phyloP scores from a whole-genome alignment of 192 early-diverging fungal genomes.

The Coemansia sp. region DNA sequence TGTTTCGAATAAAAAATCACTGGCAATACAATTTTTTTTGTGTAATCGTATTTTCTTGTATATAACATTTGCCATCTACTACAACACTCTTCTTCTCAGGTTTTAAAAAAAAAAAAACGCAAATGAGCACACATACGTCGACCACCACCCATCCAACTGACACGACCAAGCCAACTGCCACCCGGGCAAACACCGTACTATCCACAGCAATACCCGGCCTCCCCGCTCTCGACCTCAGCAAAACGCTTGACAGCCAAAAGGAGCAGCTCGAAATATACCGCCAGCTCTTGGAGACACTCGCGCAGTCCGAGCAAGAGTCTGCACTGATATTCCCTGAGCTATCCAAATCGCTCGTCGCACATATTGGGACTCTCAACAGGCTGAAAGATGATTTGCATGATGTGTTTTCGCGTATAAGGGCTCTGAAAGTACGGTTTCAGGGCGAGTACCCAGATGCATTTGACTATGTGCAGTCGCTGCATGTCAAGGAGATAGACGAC shows the following conservation, averaged over 20 bases:
- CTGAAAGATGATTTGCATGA: slow-evolving; percentile 44
- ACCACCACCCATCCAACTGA: background rate
- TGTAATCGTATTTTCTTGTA: no score
- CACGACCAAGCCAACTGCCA: background rate
- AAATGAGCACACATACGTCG: background rate
- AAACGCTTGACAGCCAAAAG: slow-evolving; percentile 19
- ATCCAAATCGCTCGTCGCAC: slow-evolving; percentile 26
- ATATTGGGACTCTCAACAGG: slow-evolving; percentile 18
- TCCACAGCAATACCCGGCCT: slow-evolving; percentile 23
- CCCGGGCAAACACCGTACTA: slow-evolving; percentile 2
- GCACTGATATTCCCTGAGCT: slow-evolving; percentile 31
- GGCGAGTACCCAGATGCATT: slow-evolving; percentile 31
- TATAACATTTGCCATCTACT: no score
- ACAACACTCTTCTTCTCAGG: no score
- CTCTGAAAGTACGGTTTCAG: slow-evolving; percentile 33
- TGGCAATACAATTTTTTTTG: no score
- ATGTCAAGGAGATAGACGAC: slow-evolving; percentile 38
- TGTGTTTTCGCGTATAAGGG: slow-evolving; percentile 36
- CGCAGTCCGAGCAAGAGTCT: slow-evolving; percentile 32
- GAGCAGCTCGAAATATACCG: slow-evolving; percentile 37
- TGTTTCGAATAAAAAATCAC: no score
- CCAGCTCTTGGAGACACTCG: slow-evolving; percentile 21
- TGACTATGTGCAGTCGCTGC: slow-evolving; percentile 45
- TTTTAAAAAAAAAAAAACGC: background rate
- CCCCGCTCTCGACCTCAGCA: slow-evolving; percentile 23